Conservation (phyloP, 75 land plant species). For the Pinus albicaulis region DNA sequence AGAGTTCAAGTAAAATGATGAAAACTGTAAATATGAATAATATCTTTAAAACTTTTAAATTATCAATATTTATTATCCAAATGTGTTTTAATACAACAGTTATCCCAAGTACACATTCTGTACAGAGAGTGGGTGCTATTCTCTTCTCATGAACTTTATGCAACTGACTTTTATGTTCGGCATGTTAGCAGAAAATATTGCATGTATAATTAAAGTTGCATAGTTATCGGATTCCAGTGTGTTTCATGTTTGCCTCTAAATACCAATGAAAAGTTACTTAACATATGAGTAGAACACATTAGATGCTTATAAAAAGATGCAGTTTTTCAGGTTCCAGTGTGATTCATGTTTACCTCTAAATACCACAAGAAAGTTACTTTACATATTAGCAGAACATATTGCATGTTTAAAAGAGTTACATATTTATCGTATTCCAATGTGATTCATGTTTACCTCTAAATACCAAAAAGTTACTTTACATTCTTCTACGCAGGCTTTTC, state of each 20-base stretch:
- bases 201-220: too few relatives aligned
- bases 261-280: slow-evolving; percentile 47
- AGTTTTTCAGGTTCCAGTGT: slow-evolving; percentile 10
- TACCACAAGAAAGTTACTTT: slow-evolving; percentile 47
- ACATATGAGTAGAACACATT: slow-evolving; percentile 11
- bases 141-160: neutral
- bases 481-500: slow-evolving; percentile 65
- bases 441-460: slow-evolving; percentile 31
- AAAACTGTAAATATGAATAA: neutral
- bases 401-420: neutral
- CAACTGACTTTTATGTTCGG: neutral
- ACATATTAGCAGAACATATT: slow-evolving; percentile 17
- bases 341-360: slow-evolving; percentile 31
- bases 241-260: slow-evolving; percentile 29
- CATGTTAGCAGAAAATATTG: neutral
- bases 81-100: too few relatives aligned
- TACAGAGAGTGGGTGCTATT: neutral
- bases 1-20: neutral
- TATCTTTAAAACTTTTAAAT: neutral
- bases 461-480: slow-evolving; percentile 57
- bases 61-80: too few relatives aligned
- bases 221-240: slow-evolving; percentile 11
- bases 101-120: too few relatives aligned
- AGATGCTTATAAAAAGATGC: too few relatives aligned
- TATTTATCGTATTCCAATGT: slow-evolving; percentile 13